Conservation (phyloP, 306 rosid species). For the Prunus fruticosa region DNA sequence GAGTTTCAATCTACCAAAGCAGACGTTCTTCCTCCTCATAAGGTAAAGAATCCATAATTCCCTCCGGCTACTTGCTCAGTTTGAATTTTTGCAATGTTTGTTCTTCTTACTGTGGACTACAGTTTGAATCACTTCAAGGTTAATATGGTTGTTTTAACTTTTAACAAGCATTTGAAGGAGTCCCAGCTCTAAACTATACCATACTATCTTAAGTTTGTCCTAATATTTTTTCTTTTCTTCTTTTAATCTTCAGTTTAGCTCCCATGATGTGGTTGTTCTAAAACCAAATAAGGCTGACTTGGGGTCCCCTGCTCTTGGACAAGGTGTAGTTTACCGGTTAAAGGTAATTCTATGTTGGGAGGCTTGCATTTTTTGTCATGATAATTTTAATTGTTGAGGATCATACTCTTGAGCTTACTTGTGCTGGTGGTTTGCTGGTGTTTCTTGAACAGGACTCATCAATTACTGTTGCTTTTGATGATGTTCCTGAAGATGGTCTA, state of each 20-base stretch:
- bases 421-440: constrained; percentile 31
- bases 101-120: constrained; percentile 1
- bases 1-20: constrained; percentile 86
- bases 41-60: constrained; percentile 46
- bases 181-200: neutral
- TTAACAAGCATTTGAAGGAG: neutral
- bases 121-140: neutral
- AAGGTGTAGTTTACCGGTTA: constrained; percentile 90
- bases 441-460: constrained; percentile 73
- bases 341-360: constrained; percentile 53
- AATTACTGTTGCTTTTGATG: constrained; percentile 91
- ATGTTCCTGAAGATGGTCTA: constrained; percentile 95
- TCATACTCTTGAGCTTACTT: constrained; percentile 23
- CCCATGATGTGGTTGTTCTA: constrained; percentile 90
- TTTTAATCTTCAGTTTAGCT: constrained; percentile 60
- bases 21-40: constrained; percentile 97
- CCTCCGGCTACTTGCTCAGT: neutral
- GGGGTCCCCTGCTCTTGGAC: constrained; percentile 92
- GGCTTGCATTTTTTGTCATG: constrained; percentile 9
- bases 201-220: neutral
- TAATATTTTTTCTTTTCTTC: neutral
- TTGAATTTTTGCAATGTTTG: neutral
- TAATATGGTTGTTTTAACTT: neutral
- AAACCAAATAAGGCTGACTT: constrained; percentile 91
- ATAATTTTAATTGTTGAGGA: constrained; percentile 14